Percentiles rank a stretch among this genome's conserved stretches.
These are phyloP conservation scores for Dianthus caryophyllus DNA, from an alignment of 148 eudicot species.

Conservation along the genomic window DNA sequence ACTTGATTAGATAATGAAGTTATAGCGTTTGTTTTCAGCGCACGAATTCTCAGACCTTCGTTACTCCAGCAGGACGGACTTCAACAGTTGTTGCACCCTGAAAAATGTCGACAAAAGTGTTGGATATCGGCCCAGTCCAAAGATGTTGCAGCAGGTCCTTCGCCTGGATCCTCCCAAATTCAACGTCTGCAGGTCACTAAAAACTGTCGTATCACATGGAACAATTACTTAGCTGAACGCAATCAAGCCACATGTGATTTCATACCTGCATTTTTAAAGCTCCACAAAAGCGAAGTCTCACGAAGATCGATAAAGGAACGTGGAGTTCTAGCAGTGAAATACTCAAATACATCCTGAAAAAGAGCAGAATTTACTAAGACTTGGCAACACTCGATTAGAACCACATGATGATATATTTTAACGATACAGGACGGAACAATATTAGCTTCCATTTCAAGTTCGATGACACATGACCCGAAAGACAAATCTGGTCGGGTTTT, in stretches of 20 bases:
- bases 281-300: conserved; percentile 79
- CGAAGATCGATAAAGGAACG: conserved; percentile 71
- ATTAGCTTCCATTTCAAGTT: too few relatives aligned
- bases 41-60: conserved; percentile 40
- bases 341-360: conserved; percentile 82
- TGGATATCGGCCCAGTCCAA: conserved; percentile 76
- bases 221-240: not conserved
- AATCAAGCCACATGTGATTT: not conserved
- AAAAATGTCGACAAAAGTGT: conserved; percentile 67
- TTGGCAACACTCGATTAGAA: too few relatives aligned
- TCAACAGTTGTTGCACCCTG: conserved; percentile 80
- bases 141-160: conserved; percentile 77
- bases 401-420: too few relatives aligned
- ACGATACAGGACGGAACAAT: too few relatives aligned
- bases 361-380: not conserved
- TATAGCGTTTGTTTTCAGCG: not conserved
- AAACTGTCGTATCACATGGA: not conserved
- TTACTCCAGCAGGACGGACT: conserved; percentile 75
- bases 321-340: conserved; percentile 80
- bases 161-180: conserved; percentile 78
- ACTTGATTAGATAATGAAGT: not conserved
- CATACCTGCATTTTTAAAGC: conserved; percentile 68
- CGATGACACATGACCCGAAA: too few relatives aligned
- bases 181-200: conserved; percentile 38
- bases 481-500: too few relatives aligned